Evolutionary conservation across 208 protist genomes (phyloP).

Genomic region (Leishmania tropica): DNA sequence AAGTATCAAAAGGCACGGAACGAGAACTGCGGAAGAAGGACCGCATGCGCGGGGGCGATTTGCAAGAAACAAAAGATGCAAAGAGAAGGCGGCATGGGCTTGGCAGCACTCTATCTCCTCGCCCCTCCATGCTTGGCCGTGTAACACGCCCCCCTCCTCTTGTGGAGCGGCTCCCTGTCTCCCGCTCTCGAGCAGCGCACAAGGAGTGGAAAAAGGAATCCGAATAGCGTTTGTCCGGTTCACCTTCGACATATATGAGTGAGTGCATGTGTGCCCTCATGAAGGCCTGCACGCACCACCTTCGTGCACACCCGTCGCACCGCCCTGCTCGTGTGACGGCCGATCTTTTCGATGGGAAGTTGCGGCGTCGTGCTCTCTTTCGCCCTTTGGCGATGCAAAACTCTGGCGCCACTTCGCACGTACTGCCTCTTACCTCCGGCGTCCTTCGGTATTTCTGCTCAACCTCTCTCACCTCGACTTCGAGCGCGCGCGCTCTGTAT

Average conservation of each 20-base stretch:
- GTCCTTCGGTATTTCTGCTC: background rate
- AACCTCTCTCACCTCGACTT: background rate
- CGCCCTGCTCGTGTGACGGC: background rate
- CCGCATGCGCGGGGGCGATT: background rate
- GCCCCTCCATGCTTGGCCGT: background rate
- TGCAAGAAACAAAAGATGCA: background rate
- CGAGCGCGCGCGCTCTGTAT: background rate
- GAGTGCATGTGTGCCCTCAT: background rate
- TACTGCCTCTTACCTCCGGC: background rate
- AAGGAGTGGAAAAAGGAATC: background rate
- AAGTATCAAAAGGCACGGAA: background rate
- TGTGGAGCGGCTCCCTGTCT: background rate
- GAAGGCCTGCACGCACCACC: background rate
- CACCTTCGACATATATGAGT: background rate
- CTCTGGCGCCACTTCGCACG: background rate
- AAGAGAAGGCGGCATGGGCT: background rate
- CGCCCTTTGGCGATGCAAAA: background rate
- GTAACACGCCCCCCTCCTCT: background rate
- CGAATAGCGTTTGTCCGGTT: background rate
- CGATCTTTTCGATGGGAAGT: background rate
- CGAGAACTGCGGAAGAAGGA: background rate
- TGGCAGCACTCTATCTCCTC: background rate
- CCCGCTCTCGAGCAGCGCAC: background rate
- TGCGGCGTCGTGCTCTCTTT: background rate
- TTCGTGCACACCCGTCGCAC: background rate